Percentiles rank a stretch among this genome's conserved stretches.
Conservation (phyloP, 2,329 filamentous ascomycete genomes). For the Colletotrichum zoysiae region DNA sequence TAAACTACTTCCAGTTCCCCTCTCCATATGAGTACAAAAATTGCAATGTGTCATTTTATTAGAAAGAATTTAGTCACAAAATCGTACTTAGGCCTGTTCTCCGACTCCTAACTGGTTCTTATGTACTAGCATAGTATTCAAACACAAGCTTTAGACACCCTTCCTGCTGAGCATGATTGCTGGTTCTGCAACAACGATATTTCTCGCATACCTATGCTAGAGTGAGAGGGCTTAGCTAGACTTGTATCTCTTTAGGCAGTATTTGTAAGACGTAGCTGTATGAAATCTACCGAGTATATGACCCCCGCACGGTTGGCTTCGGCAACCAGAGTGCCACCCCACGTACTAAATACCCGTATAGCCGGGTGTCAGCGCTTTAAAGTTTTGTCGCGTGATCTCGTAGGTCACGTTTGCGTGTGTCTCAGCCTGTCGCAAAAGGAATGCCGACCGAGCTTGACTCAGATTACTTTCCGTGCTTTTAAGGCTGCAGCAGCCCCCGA, state of each 20-base stretch:
- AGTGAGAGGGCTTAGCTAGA: neutral
- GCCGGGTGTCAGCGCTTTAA: neutral
- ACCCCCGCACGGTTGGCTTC: neutral
- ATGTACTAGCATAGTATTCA: too few relatives aligned
- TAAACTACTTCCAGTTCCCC: neutral
- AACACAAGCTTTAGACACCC: too few relatives aligned
- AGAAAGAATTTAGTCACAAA: too few relatives aligned
- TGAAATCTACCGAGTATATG: neutral
- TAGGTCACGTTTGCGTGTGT: neutral
- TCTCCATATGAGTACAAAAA: too few relatives aligned
- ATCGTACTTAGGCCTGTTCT: too few relatives aligned
- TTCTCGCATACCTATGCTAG: too few relatives aligned
- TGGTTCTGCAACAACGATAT: too few relatives aligned
- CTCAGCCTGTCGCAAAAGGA: neutral
- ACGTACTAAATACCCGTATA: neutral
- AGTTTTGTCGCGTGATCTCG: constrained; percentile 20
- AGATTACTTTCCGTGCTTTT: too few relatives aligned
- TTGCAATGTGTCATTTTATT: too few relatives aligned
- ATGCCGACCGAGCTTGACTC: neutral
- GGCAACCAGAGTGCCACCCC: neutral
- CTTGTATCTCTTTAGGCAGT: neutral
- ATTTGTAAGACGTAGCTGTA: neutral
- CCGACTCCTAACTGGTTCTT: too few relatives aligned
- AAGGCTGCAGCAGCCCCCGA: too few relatives aligned
- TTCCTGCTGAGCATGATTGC: too few relatives aligned